These are phyloP conservation scores for Dendrobium officinale DNA, from an alignment of 106 monocot species.

Conservation along the genomic window DNA sequence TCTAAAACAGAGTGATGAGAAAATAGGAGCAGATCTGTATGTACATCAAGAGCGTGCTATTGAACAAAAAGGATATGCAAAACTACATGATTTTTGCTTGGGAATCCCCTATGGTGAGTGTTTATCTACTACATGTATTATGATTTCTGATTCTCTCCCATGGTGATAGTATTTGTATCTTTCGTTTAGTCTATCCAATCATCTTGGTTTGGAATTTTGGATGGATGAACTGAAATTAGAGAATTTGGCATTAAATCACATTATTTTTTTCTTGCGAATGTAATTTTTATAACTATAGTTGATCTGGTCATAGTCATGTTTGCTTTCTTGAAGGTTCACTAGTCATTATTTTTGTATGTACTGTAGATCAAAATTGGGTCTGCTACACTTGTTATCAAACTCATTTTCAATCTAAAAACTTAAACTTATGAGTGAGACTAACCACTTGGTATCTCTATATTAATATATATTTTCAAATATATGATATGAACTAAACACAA, in stretches of 20 bases:
- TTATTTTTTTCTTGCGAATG: background rate
- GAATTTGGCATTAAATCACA: background rate
- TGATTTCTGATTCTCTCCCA: background rate
- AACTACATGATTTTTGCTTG: conserved; percentile 39
- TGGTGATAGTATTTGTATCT: background rate
- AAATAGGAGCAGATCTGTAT: background rate
- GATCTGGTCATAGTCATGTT: background rate
- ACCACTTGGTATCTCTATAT: background rate
- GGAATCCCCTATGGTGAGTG: conserved; percentile 37
- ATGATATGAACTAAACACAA: background rate
- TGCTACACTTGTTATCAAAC: background rate
- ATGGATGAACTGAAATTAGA: background rate
- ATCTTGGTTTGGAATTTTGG: background rate
- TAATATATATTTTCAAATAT: background rate
- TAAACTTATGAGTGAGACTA: background rate
- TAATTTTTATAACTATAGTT: background rate
- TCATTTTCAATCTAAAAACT: background rate
- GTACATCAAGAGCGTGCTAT: conserved; percentile 6
- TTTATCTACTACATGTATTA: background rate
- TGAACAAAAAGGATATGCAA: conserved; percentile 22
- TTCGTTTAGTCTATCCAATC: background rate
- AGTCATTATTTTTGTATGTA: background rate
- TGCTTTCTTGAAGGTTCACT: background rate
- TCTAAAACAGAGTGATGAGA: conserved; percentile 1
- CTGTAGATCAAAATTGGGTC: background rate